phyloP scores from a whole-genome alignment of 768 basidiomycete species.

The Suillus ampliporus region DNA sequence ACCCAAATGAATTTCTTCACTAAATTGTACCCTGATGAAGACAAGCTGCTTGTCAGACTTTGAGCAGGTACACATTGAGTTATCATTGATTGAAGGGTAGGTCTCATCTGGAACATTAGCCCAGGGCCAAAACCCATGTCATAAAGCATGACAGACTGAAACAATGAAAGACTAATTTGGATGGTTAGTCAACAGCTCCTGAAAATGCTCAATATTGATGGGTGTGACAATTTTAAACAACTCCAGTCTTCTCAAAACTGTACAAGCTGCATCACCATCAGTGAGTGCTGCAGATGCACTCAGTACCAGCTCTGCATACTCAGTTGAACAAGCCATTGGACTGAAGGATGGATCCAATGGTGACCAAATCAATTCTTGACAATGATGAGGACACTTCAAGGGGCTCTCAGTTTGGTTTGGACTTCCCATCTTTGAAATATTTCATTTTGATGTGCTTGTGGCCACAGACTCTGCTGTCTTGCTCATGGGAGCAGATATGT shows the following conservation, averaged over 20 bases:
- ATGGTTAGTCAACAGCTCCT: constrained; percentile 35
- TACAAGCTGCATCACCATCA: constrained; percentile 18
- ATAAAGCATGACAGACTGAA: constrained; percentile 37
- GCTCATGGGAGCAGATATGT: constrained; percentile 30
- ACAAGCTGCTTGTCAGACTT: constrained; percentile 12
- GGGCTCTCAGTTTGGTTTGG: neutral
- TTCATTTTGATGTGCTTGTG: neutral
- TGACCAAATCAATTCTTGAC: neutral
- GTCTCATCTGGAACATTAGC: constrained; percentile 28
- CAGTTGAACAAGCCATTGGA: neutral
- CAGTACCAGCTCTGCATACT: neutral
- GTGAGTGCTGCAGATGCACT: constrained; percentile 21
- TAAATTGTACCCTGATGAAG: constrained; percentile 31
- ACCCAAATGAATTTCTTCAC: neutral
- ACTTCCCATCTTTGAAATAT: neutral
- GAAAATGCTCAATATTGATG: constrained; percentile 39
- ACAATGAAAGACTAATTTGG: constrained; percentile 45
- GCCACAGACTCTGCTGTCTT: neutral
- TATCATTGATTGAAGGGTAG: constrained; percentile 33
- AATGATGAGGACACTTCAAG: neutral
- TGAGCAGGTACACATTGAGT: constrained; percentile 35
- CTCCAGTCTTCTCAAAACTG: constrained; percentile 31
- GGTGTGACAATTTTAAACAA: constrained; percentile 46
- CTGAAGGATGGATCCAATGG: neutral
- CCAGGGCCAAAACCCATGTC: constrained; percentile 53